Percentiles rank a stretch among this genome's conserved stretches.
Evolutionary conservation across 352 stramenopile species (phyloP).

Genomic region (Globisporangium parvum): DNA sequence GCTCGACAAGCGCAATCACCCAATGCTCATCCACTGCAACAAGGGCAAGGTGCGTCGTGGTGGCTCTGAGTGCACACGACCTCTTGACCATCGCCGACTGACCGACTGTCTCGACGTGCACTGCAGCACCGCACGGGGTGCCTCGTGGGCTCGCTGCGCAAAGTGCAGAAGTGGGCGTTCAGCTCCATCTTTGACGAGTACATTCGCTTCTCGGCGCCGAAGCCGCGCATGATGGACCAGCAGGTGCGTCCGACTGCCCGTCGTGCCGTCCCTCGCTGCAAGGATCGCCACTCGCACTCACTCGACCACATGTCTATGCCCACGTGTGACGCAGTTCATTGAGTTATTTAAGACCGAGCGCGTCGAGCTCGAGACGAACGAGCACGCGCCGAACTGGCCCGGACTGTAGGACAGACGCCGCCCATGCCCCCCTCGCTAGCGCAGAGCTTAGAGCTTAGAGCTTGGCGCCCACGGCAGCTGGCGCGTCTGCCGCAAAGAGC

Average conservation of each 20-base stretch:
- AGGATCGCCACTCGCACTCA: neutral
- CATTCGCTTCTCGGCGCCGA: constrained; percentile 79
- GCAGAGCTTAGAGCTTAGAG: constrained; percentile 22
- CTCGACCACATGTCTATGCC: neutral
- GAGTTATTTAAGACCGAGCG: constrained; percentile 80
- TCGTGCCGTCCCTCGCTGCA: constrained; percentile 1
- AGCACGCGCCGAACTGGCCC: constrained; percentile 61
- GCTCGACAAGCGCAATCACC: constrained; percentile 80
- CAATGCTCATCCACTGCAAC: constrained; percentile 87
- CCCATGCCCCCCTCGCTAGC: no score
- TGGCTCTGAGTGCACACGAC: neutral
- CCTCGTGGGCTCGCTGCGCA: constrained; percentile 70
- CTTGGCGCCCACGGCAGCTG: constrained; percentile 17
- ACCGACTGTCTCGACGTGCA: neutral
- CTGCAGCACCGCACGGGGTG: constrained; percentile 72
- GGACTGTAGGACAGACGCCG: constrained; percentile 23
- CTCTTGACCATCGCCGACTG: neutral
- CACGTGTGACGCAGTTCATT: constrained; percentile 55
- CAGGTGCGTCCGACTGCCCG: constrained; percentile 27
- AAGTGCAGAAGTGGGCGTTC: constrained; percentile 79
- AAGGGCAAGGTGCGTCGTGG: constrained; percentile 64
- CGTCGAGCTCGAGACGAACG: constrained; percentile 47
- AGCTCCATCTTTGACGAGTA: constrained; percentile 85
- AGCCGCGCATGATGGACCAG: constrained; percentile 86
- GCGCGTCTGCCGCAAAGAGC: constrained; percentile 36